Evolutionary conservation across 768 basidiomycete genomes (phyloP), one percentile per base, ranked within the genome.

Genomic region (Mycena belliarum): DNA sequence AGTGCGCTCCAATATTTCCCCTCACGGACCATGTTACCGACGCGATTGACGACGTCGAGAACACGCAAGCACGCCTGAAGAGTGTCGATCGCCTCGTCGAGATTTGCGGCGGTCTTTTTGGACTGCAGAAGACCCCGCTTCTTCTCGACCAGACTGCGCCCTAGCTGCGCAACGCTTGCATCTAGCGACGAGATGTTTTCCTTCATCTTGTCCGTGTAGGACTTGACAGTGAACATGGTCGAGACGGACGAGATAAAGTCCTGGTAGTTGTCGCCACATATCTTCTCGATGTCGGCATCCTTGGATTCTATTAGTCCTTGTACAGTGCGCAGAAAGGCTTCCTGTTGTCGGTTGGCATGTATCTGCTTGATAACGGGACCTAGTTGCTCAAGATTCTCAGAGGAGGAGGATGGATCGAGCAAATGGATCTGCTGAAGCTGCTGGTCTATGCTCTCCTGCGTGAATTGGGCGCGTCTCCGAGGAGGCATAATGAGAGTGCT

Each of bases 241-340:
- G 94, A 93, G 16, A 98, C 95, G 20, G 95, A 97, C 26, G 89
- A 88, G 32, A 98, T 95, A 66, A 99, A 99, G 74, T 98, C 96
- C 74, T 95, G 93, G 68, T 98, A 98, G 72, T 98, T 98, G 64
- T 94, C 91, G 55, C 87, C 84, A 75, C 97, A 98, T 71, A 98
- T 95, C 58, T 84, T 86, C 75, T 98, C 93, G 71, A 99, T 99
- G 73, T 98, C 96, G 59, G 83, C 81, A 71, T 99, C 97, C 76
- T 98, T 97, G 63, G 94, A 86, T 67, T 93, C 87, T 57, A 98
- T 89, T 66, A 98, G 89, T n/a, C 77, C 80, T 67, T 91, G 88
- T 41, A 98, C 77, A 42, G 88, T 91, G 50, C 89, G 84, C 53
- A 98, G 82, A 73, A 93, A 98, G 12, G 85, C 82, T 55, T 97